phyloP scores from a whole-genome alignment of 2,329 filamentous ascomycete genomes.

The Fusarium armeniacum region DNA sequence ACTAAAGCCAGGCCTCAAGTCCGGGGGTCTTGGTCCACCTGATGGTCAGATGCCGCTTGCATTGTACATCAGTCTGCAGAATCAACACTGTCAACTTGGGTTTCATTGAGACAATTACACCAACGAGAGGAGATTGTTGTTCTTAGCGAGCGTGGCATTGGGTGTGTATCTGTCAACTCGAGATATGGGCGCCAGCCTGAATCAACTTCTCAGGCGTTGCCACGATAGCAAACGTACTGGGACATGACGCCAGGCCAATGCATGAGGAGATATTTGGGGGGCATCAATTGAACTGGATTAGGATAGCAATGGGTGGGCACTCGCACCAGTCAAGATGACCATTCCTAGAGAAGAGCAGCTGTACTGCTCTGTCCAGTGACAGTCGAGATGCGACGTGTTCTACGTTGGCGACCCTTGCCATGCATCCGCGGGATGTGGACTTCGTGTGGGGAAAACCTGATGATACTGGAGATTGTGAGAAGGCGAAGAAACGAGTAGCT shows the following conservation, averaged over 20 bases:
- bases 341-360: constrained; percentile 31
- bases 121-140: constrained; percentile 28
- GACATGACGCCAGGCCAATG: constrained; percentile 49
- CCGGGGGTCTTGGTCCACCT: constrained; percentile 44
- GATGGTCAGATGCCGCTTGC: constrained; percentile 47
- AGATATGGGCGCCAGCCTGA: constrained; percentile 30
- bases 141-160: constrained; percentile 31
- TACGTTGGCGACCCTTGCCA: constrained; percentile 42
- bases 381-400: constrained; percentile 48
- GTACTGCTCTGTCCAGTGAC: constrained; percentile 39
- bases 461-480: constrained; percentile 41
- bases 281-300: constrained; percentile 47
- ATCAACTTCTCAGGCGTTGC: constrained; percentile 55
- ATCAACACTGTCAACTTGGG: constrained; percentile 31
- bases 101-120: constrained; percentile 40
- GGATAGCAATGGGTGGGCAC: constrained; percentile 46
- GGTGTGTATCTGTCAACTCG: constrained; percentile 42
- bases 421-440: constrained; percentile 46
- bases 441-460: constrained; percentile 45
- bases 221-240: constrained; percentile 57
- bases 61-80: constrained; percentile 32
- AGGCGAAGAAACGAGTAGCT: constrained; percentile 27
- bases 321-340: constrained; percentile 47
- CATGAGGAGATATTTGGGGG: constrained; percentile 40
- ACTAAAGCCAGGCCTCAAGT: constrained; percentile 43